These are phyloP conservation scores for Magnolia changhungtana DNA, from an alignment of 164 flowering plant genomes.

Conservation along the genomic window DNA sequence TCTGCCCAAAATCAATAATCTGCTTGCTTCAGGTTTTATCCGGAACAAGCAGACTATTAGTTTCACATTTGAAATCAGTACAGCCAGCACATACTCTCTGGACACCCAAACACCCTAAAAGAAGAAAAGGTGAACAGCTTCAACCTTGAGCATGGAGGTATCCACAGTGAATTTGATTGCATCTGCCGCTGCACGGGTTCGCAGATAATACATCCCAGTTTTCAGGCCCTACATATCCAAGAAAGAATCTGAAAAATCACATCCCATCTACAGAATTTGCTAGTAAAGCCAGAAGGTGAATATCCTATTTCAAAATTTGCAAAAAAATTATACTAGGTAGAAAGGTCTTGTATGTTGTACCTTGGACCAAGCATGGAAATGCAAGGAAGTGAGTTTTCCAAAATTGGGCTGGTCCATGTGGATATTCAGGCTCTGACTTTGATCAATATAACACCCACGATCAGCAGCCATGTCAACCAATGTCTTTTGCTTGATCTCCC, in stretches of 20 bases:
- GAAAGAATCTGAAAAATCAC: not conserved
- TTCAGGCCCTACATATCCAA: conserved; percentile 29
- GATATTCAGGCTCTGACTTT: conserved; percentile 93
- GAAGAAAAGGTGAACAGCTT: too few relatives aligned
- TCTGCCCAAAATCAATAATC: not conserved
- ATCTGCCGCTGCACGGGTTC: conserved; percentile 95
- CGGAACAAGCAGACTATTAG: too few relatives aligned
- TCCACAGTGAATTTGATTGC: conserved; percentile 98
- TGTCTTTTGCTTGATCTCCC: conserved; percentile 96
- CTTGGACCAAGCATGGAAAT: conserved; percentile 90
- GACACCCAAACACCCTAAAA: too few relatives aligned
- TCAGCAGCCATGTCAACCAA: conserved; percentile 97
- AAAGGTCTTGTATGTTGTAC: conserved; percentile 33
- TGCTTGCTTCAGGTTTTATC: not conserved
- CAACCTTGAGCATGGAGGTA: conserved; percentile 58
- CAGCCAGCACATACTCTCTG: too few relatives aligned
- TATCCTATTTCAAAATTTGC: not conserved
- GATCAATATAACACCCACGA: conserved; percentile 93
- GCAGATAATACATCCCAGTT: conserved; percentile 94
- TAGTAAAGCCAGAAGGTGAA: not conserved
- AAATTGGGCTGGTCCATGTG: conserved; percentile 95
- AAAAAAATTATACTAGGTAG: not conserved
- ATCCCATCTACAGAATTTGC: not conserved
- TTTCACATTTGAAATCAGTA: too few relatives aligned
- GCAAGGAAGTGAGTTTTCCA: conserved; percentile 89